Conservation (phyloP, 2,329 filamentous ascomycete species). For the Diaporthe eres region DNA sequence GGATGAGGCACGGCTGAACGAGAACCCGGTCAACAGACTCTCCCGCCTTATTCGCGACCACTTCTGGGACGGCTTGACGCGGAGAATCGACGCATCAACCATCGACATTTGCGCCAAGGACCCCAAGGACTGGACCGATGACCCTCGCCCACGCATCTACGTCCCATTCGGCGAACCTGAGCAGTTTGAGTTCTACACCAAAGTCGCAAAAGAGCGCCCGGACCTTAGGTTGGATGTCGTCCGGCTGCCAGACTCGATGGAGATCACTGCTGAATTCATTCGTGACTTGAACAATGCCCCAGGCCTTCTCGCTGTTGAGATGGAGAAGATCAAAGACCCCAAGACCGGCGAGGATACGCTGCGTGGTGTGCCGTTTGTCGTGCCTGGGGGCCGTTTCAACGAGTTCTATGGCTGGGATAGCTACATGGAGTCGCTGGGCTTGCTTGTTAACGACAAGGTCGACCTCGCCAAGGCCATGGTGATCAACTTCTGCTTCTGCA, state of each 20-base stretch:
- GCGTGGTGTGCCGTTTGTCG: slow-evolving; percentile 91
- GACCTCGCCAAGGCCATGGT: slow-evolving; percentile 96
- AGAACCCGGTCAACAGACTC: slow-evolving; percentile 93
- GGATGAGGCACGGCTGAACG: slow-evolving; percentile 90
- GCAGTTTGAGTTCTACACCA: slow-evolving; percentile 90
- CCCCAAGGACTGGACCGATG: slow-evolving; percentile 94
- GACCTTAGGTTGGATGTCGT: slow-evolving; percentile 91
- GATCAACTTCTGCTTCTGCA: slow-evolving; percentile 96
- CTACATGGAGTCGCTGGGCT: slow-evolving; percentile 96
- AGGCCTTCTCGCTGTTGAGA: slow-evolving; percentile 89
- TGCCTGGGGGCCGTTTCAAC: slow-evolving; percentile 97
- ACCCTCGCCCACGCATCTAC: slow-evolving; percentile 93
- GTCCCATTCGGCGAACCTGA: slow-evolving; percentile 87
- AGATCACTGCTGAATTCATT: slow-evolving; percentile 85
- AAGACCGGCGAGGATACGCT: slow-evolving; percentile 79
- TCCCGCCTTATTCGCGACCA: slow-evolving; percentile 88
- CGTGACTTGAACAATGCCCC: slow-evolving; percentile 88
- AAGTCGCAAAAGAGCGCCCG: slow-evolving; percentile 82
- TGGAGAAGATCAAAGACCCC: slow-evolving; percentile 81
- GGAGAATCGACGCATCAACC: slow-evolving; percentile 89
- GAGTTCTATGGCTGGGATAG: slow-evolving; percentile 99
- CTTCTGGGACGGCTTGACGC: slow-evolving; percentile 93
- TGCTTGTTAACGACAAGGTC: slow-evolving; percentile 87
- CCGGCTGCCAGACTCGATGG: slow-evolving; percentile 73
- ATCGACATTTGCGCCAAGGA: slow-evolving; percentile 90